Percentiles rank a stretch among this genome's conserved stretches.
phyloP scores from a whole-genome alignment of 148 eudicot genomes.

The Silene latifolia region DNA sequence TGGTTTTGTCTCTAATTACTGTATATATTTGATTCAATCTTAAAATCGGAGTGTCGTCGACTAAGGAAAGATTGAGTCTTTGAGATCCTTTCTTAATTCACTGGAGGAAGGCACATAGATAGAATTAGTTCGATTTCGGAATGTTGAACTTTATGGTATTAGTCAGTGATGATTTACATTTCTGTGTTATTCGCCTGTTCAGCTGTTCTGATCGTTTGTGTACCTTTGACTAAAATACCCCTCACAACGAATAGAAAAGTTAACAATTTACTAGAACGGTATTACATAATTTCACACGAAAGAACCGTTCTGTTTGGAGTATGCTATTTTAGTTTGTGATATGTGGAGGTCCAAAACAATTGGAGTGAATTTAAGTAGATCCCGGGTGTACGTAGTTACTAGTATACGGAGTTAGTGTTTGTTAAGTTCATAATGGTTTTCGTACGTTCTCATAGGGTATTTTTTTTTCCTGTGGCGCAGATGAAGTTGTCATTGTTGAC shows the following conservation, averaged over 20 bases:
- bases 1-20: neutral
- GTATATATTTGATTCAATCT: neutral
- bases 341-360: neutral
- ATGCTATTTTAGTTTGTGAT: neutral
- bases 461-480: constrained; percentile 19
- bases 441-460: constrained; percentile 6
- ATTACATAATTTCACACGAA: neutral
- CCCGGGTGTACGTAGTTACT: too few relatives aligned
- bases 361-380: too few relatives aligned
- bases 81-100: neutral
- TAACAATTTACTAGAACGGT: neutral
- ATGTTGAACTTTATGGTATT: neutral
- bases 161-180: neutral
- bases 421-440: neutral
- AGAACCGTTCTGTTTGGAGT: neutral
- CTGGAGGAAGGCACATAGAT: neutral
- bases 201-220: too few relatives aligned
- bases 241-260: too few relatives aligned
- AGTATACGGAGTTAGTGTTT: neutral
- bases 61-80: neutral
- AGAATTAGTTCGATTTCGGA: neutral
- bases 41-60: neutral
- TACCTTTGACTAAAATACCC: too few relatives aligned
- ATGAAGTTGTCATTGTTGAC: constrained; percentile 24
- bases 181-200: too few relatives aligned